Percentiles rank a stretch among this genome's conserved stretches.
Evolutionary conservation across 129 eudicot species (phyloP).

Genomic region (Helichrysum umbraculigerum): DNA sequence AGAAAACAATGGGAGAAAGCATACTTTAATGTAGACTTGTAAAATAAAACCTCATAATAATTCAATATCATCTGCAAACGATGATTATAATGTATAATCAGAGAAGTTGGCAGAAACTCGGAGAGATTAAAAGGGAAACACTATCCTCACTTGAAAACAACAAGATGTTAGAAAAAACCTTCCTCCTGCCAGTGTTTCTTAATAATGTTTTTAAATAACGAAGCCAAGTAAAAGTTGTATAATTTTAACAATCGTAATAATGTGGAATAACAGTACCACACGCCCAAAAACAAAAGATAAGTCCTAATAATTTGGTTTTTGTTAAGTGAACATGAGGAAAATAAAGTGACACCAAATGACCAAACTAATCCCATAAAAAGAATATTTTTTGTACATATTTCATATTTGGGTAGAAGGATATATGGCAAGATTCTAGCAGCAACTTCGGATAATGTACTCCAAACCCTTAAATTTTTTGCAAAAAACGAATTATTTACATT

Average conservation of each 20-base stretch:
- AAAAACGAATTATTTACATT: too few species aligned
- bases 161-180: constrained; percentile 67
- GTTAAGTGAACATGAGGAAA: neutral
- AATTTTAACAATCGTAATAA: constrained; percentile 50
- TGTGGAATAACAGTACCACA: constrained; percentile 8
- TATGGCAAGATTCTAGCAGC: constrained; percentile 92
- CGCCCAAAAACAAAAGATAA: neutral
- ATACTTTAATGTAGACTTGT: constrained; percentile 24
- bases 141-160: constrained; percentile 74
- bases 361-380: neutral
- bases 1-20: constrained; percentile 44
- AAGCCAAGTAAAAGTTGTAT: constrained; percentile 77
- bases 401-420: constrained; percentile 59
- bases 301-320: neutral
- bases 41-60: constrained; percentile 10
- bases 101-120: constrained; percentile 13
- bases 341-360: constrained; percentile 8
- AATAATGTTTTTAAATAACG: constrained; percentile 80
- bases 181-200: constrained; percentile 98
- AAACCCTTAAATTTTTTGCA: constrained; percentile 57
- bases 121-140: constrained; percentile 40
- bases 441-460: constrained; percentile 76
- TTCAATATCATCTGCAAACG: constrained; percentile 13
- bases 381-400: neutral
- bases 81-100: neutral